A percentile compares a stretch with the other conserved stretches of the same genome.
These are phyloP conservation scores for Fusarium transvaalense DNA, from an alignment of 2,329 filamentous ascomycete species.

Conservation along the genomic window DNA sequence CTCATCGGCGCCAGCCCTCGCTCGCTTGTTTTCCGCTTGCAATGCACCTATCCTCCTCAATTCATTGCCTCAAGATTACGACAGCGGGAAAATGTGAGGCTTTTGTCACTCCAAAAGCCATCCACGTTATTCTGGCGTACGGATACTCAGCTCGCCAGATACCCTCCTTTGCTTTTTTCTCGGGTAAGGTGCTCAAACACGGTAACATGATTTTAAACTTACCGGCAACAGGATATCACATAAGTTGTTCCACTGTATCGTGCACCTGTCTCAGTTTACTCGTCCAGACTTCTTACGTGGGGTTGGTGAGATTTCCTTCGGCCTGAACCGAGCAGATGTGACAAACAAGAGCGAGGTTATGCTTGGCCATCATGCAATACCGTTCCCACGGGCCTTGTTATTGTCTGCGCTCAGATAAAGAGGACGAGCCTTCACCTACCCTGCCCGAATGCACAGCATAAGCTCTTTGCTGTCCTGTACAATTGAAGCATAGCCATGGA, in stretches of 20 bases:
- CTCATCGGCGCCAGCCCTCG: conserved; percentile 44
- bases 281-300: conserved; percentile 20
- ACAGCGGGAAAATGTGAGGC: background rate
- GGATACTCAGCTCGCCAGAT: background rate
- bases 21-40: conserved; percentile 44
- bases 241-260: conserved; percentile 1
- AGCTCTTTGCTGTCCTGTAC: background rate
- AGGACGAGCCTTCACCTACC: conserved; percentile 7
- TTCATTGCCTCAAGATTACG: conserved; percentile 15
- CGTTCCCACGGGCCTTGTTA: conserved; percentile 18
- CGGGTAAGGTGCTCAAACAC: conserved; percentile 12
- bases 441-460: conserved; percentile 6
- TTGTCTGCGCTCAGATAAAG: background rate
- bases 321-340: conserved; percentile 35
- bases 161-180: conserved; percentile 8
- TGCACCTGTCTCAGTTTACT: conserved; percentile 20
- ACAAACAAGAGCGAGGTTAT: conserved; percentile 24
- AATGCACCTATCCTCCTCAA: conserved; percentile 30
- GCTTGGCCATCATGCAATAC: conserved; percentile 34
- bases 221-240: conserved; percentile 6
- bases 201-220: conserved; percentile 1
- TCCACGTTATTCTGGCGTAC: conserved; percentile 14
- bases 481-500: conserved; percentile 9
- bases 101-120: conserved; percentile 15
- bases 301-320: conserved; percentile 24